Base-by-base conservation (phyloP, 2,329 filamentous ascomycete genomes). In the Fusarium sp. region DNA sequence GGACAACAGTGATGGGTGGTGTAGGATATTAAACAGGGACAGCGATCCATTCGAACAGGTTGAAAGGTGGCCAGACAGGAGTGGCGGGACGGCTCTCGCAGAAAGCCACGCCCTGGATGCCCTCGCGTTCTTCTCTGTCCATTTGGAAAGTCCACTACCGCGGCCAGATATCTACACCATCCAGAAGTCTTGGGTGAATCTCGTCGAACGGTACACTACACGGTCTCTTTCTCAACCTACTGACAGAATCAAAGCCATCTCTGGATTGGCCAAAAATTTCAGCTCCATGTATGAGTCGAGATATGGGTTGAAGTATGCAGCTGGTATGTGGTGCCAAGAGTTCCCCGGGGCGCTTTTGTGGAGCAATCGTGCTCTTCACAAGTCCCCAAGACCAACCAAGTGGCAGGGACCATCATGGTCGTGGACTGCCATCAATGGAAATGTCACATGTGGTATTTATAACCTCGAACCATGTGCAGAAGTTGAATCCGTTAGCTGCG, bases 401-500 rank as follows among this genome's bases (percentile, higher is more conserved):
- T 17, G 33, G 15, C 47, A 50, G 6, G 33, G 47, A 2, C 35
- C 47, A 27, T 50, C 35, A 1, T 50, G 35, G 35, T 50, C 35
- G 2, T 50, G 47, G 35, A 50, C 35, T 0, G 23, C 23, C 4
- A 21, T 21, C 0, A 50, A 27, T 7, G 18, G 21, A 10, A 11
- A 4, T 2, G 3, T 39, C 1, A 8, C 11, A 10, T 6, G 17
- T 5, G n/a, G 6, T 5, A 2, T 10, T 21, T 6, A 10, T 13
- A n/a, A 10, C 10, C 4, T 1, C 7, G 2, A 6, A 3, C 31
- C 31, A 2, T 18, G 11, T 1, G 11, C 15, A 3, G 8, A 18
- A 4, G n/a, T 50, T 11, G 10, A 39, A 11, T 39, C 13, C 9
- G 7, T 50, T 13, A 2, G 29, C 0, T 40, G 18, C 0, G 23